Evolutionary conservation across 305 asterid species (phyloP).

Genomic region (Coffea humblotiana): DNA sequence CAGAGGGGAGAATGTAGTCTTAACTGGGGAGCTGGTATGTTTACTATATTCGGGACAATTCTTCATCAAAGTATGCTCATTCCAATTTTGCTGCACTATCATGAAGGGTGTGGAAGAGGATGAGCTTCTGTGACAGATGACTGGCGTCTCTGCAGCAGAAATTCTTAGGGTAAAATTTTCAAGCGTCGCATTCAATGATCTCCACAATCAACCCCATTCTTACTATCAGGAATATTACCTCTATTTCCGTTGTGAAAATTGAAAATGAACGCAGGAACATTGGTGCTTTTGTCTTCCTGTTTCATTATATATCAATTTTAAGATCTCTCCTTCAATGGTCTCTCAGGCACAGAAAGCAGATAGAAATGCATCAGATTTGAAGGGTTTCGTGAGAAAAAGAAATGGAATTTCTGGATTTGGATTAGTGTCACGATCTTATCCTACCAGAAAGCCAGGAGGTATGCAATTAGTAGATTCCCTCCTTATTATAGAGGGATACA

Average conservation of each 20-base stretch:
- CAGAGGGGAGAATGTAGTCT: constrained; percentile 76
- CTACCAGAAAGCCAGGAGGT: neutral
- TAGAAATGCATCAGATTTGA: constrained; percentile 19
- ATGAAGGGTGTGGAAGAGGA: constrained; percentile 30
- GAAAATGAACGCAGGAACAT: too few species aligned
- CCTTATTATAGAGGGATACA: neutral
- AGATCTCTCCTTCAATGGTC: neutral
- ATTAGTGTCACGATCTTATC: neutral
- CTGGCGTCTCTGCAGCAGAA: constrained; percentile 60
- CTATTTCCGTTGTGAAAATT: neutral
- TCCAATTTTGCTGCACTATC: neutral
- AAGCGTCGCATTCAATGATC: neutral
- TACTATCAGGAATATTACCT: neutral
- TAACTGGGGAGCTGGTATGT: constrained; percentile 43
- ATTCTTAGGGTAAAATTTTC: constrained; percentile 52
- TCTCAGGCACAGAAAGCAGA: constrained; percentile 27
- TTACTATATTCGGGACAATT: neutral
- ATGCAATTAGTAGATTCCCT: too few species aligned
- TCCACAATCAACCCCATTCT: neutral
- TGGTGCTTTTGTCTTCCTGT: neutral
- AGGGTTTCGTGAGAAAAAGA: constrained; percentile 16
- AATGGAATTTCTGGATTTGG: constrained; percentile 32
- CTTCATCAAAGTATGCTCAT: neutral
- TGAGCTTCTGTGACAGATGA: constrained; percentile 65
- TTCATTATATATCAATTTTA: neutral